Percentiles rank a stretch among this genome's conserved stretches.
phyloP scores from a whole-genome alignment of 495 filamentous ascomycete genomes.

The Copromyces sp. region DNA sequence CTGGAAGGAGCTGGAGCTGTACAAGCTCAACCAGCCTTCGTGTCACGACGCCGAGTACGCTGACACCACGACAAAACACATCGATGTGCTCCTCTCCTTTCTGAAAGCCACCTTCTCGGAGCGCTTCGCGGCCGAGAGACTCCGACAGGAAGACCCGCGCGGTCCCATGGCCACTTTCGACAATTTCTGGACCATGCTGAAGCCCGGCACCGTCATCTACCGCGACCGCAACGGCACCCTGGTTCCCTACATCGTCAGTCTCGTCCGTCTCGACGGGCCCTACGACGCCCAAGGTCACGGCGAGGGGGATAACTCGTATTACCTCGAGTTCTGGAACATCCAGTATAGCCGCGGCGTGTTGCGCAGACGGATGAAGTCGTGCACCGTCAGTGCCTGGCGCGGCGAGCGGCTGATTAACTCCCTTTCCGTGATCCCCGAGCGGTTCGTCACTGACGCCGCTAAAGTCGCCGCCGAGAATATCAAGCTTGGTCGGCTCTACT shows the following conservation, averaged over 20 bases:
- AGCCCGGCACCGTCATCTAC: slow-evolving; percentile 29
- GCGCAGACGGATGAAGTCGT: slow-evolving; percentile 20
- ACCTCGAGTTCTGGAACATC: slow-evolving; percentile 26
- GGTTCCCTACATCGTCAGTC: slow-evolving; percentile 24
- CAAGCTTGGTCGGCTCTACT: slow-evolving; percentile 24
- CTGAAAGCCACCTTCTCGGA: slow-evolving; percentile 17
- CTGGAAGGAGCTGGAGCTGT: slow-evolving; percentile 20
- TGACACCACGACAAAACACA: slow-evolving; percentile 24
- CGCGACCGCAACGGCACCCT: slow-evolving; percentile 17
- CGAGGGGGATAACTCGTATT: slow-evolving; percentile 6
- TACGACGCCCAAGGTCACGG: not conserved
- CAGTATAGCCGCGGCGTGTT: slow-evolving; percentile 15
- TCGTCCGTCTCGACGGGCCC: not conserved
- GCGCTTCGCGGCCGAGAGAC: slow-evolving; percentile 21
- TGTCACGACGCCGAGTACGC: slow-evolving; percentile 23
- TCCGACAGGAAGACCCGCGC: slow-evolving; percentile 14
- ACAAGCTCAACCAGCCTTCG: slow-evolving; percentile 22
- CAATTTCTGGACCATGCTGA: slow-evolving; percentile 26
- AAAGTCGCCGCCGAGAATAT: slow-evolving; percentile 16
- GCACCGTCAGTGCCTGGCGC: slow-evolving; percentile 17
- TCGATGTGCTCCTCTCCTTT: slow-evolving; percentile 30
- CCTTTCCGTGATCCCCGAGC: slow-evolving; percentile 25
- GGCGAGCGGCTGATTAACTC: slow-evolving; percentile 25
- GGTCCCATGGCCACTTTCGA: slow-evolving; percentile 26
- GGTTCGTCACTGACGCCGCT: slow-evolving; percentile 18